A percentile compares a stretch with the other conserved stretches of the same genome.
phyloP scores from a whole-genome alignment of 2,329 filamentous ascomycete species.

The Aspergillus puulaauensis region DNA sequence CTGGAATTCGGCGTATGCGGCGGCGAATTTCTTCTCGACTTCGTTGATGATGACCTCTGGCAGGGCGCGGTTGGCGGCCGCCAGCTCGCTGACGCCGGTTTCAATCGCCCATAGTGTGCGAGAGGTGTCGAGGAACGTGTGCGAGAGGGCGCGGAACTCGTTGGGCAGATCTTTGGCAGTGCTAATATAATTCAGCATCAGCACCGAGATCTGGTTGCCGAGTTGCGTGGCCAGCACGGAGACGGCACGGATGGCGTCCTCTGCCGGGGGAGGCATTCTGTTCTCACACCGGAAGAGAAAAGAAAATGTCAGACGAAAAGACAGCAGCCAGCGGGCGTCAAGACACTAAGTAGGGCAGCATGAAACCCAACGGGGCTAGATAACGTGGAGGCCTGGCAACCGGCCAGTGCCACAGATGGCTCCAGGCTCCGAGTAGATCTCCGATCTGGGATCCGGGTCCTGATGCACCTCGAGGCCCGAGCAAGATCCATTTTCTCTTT shows the following conservation, averaged over 20 bases:
- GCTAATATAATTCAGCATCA: slow-evolving; percentile 64
- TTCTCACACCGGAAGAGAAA: no score
- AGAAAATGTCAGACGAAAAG: no score
- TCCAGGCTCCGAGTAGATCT: no score
- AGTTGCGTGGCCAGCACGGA: slow-evolving; percentile 60
- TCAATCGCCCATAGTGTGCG: slow-evolving; percentile 68
- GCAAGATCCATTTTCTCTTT: no score
- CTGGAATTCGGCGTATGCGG: slow-evolving; percentile 62
- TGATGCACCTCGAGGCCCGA: no score
- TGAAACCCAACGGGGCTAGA: no score
- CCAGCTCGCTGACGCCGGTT: slow-evolving; percentile 59
- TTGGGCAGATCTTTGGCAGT: slow-evolving; percentile 55
- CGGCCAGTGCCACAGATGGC: no score
- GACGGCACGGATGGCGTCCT: slow-evolving; percentile 31
- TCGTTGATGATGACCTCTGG: slow-evolving; percentile 63
- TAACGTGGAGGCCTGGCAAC: no score
- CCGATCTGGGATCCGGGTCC: no score
- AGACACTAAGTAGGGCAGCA: no score
- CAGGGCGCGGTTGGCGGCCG: slow-evolving; percentile 53
- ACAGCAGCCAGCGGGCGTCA: no score
- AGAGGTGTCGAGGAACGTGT: slow-evolving; percentile 67
- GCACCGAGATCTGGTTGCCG: slow-evolving; percentile 64
- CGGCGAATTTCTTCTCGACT: slow-evolving; percentile 63
- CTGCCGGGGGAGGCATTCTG: neutral
- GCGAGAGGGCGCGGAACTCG: slow-evolving; percentile 60